Conservation (phyloP, 1,284 basidiomycete species). For the Pyrrhoderma lamaoense region DNA sequence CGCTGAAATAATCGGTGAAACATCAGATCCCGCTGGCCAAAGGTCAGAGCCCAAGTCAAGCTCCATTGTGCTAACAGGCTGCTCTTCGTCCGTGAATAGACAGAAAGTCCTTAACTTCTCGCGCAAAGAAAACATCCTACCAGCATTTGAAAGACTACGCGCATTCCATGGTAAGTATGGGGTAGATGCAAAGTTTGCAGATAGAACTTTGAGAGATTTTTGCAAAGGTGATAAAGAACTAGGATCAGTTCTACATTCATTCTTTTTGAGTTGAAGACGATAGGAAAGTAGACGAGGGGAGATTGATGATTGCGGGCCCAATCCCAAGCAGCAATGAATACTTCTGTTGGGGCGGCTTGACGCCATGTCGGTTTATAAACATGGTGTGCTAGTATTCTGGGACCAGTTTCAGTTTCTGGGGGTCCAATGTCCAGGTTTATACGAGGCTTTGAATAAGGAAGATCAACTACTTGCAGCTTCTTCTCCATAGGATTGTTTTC, state of each 20-base stretch:
- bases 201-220: neutral
- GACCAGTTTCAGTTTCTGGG: neutral
- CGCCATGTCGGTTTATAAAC: constrained; percentile 6
- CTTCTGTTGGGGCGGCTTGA: neutral
- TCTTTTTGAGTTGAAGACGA: neutral
- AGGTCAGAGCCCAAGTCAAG: neutral
- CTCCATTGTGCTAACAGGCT: constrained; percentile 1
- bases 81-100: constrained; percentile 1
- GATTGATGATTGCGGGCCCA: neutral
- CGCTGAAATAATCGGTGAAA: constrained; percentile 1
- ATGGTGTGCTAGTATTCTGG: constrained; percentile 2
- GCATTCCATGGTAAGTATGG: constrained; percentile 7
- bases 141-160: constrained; percentile 6
- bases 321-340: constrained; percentile 6
- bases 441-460: neutral
- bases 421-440: neutral
- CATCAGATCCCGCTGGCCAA: constrained; percentile 1
- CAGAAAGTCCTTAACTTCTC: neutral
- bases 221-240: neutral
- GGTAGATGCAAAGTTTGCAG: constrained; percentile 1
- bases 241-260: no score
- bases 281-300: constrained; percentile 3
- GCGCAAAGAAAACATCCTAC: constrained; percentile 1
- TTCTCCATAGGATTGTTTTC: neutral
- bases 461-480: neutral